Conservation (phyloP, 2,329 filamentous ascomycete species). For the Pseudogymnoascus sp. region DNA sequence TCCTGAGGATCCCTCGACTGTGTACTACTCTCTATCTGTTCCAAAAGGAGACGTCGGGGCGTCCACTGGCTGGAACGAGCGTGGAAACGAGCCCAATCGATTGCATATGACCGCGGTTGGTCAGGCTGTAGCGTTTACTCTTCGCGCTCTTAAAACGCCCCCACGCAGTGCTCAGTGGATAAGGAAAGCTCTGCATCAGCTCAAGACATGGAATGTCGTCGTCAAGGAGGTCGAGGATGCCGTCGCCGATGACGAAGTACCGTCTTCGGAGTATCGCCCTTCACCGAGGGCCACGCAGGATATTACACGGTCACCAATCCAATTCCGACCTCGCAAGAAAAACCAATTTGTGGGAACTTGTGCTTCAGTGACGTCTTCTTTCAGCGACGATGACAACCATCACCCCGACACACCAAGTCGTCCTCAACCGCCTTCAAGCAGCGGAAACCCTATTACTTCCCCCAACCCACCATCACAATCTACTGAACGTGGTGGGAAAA, state of each 20-base stretch:
- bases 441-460: neutral
- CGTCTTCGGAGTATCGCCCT: constrained; percentile 5
- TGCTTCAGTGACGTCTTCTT: neutral
- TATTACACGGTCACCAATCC: neutral
- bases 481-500: neutral
- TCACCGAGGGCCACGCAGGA: neutral
- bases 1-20: constrained; percentile 6
- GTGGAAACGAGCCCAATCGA: neutral
- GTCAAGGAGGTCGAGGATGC: constrained; percentile 5
- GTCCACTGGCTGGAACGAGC: neutral
- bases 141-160: neutral
- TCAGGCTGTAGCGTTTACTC: neutral
- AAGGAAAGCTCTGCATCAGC: neutral
- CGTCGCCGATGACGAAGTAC: neutral
- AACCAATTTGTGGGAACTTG: neutral
- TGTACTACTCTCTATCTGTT: constrained; percentile 10
- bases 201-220: neutral
- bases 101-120: neutral
- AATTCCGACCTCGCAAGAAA: neutral
- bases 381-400: neutral
- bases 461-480: neutral
- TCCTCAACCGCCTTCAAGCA: neutral
- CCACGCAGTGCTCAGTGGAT: neutral
- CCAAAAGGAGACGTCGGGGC: neutral
- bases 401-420: neutral